phyloP scores from a whole-genome alignment of 768 basidiomycete genomes.

The Tephrocybe sp. region DNA sequence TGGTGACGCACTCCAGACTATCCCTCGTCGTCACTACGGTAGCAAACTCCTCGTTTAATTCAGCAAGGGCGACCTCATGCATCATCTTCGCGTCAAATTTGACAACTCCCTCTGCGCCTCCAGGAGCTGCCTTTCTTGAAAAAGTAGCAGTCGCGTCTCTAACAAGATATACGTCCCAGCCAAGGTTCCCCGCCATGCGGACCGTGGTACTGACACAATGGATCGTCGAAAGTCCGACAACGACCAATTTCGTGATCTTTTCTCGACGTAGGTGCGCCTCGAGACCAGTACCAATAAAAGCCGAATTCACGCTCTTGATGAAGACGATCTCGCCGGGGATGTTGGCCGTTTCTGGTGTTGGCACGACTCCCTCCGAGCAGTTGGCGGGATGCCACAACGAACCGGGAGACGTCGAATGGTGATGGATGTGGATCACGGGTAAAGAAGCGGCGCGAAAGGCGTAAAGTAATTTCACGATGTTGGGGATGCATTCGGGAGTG shows the following conservation, averaged over 20 bases:
- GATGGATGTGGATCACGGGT: constrained; percentile 22
- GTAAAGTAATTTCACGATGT: constrained; percentile 9
- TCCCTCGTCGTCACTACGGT: constrained; percentile 19
- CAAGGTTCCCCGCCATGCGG: constrained; percentile 25
- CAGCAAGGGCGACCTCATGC: constrained; percentile 22
- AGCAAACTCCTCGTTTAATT: constrained; percentile 25
- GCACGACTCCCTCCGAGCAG: constrained; percentile 16
- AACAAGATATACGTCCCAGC: constrained; percentile 19
- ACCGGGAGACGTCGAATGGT: constrained; percentile 15
- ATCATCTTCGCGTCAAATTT: constrained; percentile 22
- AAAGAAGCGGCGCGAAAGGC: constrained; percentile 18
- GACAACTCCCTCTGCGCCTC: constrained; percentile 3
- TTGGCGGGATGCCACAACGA: constrained; percentile 13
- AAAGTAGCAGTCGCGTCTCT: constrained; percentile 24
- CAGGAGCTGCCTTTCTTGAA: constrained; percentile 16
- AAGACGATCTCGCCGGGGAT: constrained; percentile 18
- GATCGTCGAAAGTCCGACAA: constrained; percentile 21
- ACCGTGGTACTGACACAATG: constrained; percentile 25
- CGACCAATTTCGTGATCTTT: constrained; percentile 20
- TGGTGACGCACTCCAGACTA: too few relatives aligned
- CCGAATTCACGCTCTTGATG: constrained; percentile 23
- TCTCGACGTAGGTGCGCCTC: constrained; percentile 17
- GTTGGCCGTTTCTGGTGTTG: constrained; percentile 15
- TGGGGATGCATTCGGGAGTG: neutral
- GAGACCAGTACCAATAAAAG: constrained; percentile 25